phyloP scores from a whole-genome alignment of 2,329 filamentous ascomycete species.

The Fusarium buxicola region DNA sequence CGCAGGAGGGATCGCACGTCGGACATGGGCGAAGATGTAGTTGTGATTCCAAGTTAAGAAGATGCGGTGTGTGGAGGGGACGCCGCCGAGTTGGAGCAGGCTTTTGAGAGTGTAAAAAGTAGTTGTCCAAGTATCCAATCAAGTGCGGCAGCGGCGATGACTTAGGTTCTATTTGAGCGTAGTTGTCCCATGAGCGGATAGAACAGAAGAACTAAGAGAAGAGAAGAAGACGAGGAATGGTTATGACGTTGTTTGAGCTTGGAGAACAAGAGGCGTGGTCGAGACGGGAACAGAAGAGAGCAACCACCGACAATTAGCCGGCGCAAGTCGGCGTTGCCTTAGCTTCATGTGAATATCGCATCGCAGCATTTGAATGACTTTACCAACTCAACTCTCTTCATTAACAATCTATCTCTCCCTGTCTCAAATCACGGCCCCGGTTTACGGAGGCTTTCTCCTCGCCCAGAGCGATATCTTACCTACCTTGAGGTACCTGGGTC shows the following conservation, averaged over 20 bases:
- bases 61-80: conserved; percentile 2
- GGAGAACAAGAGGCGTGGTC: conserved; percentile 23
- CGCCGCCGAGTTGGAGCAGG: conserved; percentile 25
- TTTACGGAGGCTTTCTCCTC: not conserved
- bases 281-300: conserved; percentile 29
- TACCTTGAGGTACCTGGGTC: no score
- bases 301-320: conserved; percentile 48
- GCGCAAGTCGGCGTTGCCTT: conserved; percentile 36
- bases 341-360: not conserved
- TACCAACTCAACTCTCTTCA: conserved; percentile 6
- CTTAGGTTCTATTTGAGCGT: not conserved
- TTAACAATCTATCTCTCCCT: conserved; percentile 2
- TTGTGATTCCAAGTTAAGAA: conserved; percentile 5
- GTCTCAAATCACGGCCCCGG: not conserved
- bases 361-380: not conserved
- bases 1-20: conserved; percentile 84
- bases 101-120: not conserved
- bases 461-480: not conserved
- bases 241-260: conserved; percentile 25
- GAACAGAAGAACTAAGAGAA: conserved; percentile 7
- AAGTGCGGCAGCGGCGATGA: not conserved
- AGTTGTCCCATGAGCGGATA: not conserved
- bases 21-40: conserved; percentile 66
- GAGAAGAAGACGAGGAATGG: conserved; percentile 14
- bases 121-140: conserved; percentile 7